A percentile compares a stretch with the other conserved stretches of the same genome.
Evolutionary conservation across 306 rosid species (phyloP).

Genomic region (Lotus japonicus): DNA sequence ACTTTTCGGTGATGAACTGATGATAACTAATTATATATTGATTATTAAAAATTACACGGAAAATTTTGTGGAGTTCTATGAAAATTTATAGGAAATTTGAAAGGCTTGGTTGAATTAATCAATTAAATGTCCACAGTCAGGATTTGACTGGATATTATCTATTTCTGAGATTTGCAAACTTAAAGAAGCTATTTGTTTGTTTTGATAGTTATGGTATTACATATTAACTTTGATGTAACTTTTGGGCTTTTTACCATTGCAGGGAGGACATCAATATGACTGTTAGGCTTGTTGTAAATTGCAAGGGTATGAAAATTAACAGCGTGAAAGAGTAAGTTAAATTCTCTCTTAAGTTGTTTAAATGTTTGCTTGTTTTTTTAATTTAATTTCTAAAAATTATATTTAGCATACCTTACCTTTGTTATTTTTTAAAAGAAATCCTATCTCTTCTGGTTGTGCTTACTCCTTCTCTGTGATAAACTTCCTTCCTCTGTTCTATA

Average conservation of each 20-base stretch:
- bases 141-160: conserved; percentile 8
- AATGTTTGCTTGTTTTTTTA: background rate
- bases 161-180: background rate
- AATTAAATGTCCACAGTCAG: background rate
- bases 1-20: background rate
- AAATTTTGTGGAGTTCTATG: background rate
- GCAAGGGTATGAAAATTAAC: conserved; percentile 73
- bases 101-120: background rate
- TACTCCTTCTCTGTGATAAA: background rate
- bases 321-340: conserved; percentile 66
- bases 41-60: background rate
- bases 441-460: conserved; percentile 2
- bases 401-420: background rate
- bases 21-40: background rate
- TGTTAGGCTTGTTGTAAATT: conserved; percentile 82
- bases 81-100: background rate
- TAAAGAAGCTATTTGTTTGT: conserved; percentile 17
- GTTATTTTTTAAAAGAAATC: background rate
- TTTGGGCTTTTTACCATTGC: conserved; percentile 25
- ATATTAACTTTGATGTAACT: conserved; percentile 23
- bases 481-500: background rate
- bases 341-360: conserved; percentile 13
- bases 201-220: conserved; percentile 10
- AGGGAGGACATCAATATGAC: conserved; percentile 88
- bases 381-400: background rate